Evolutionary conservation across 345 rosid genomes (phyloP), one percentile per base, ranked within the genome.

Genomic region (Murraya koenigii): DNA sequence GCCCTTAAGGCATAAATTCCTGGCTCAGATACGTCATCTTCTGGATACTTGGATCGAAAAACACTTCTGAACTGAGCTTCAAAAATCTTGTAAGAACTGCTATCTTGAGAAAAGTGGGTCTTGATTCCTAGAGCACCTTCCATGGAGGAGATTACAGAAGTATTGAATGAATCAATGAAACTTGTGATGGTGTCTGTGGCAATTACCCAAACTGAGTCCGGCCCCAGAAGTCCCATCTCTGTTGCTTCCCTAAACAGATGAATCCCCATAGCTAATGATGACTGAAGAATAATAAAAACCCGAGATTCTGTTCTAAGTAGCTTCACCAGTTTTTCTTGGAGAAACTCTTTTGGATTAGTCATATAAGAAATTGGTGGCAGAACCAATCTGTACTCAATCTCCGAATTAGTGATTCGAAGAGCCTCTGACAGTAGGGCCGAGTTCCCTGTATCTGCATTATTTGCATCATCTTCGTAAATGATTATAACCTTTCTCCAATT

Each of bases 41-140:
- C 80, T 7, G 77, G 77, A 49, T 86, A 76, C 30, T 74, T 72
- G 0, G 35, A 15, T 22, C 70, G 54, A 70, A 85, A 89, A 76
- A 0, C 19, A 1, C 6, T 35, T 66, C 55, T 44, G 64, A 86
- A 87, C 75, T 75, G 75, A 25, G 62, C 38, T 28, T 58, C 47
- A 65, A 90, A 85, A 25, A 49, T 77, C 28, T 4, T 33, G 71
- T 80, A 82, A 33, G 77, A 41, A n/a, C 39, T 72, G 19, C 47
- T 61, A 5, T 30, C 52, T 20, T 83, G 68, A 1, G 82, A 28
- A 76, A 71, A 82, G 60, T 81, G 69, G 0, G 74, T 49, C 73
- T 80, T 84, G 84, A 90, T 78, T 77, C 88, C 90, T 23, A 88
- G 35, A 49, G 84, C 75, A 15, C 90, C 94, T 82, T 84, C 76